Evolutionary conservation across 2,329 filamentous ascomycete genomes (phyloP).

Genomic region (Xylariaceae sp.): DNA sequence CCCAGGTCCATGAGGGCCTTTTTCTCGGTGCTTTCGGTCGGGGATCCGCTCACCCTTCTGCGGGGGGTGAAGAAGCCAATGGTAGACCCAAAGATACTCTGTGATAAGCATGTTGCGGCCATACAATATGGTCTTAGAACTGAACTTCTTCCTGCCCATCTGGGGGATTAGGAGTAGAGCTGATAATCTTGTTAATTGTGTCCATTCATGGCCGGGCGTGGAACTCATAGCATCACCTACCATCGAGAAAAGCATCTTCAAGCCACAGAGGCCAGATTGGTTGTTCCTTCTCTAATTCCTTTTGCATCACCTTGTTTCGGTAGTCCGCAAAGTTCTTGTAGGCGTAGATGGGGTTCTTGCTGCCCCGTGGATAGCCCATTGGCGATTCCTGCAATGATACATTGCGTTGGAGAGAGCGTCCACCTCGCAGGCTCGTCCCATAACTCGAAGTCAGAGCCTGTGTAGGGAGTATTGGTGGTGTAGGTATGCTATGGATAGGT

Average conservation of each 20-base stretch:
- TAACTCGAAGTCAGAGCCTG: constrained; percentile 49
- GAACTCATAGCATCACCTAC: constrained; percentile 35
- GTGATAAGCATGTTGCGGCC: constrained; percentile 68
- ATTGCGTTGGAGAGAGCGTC: constrained; percentile 30
- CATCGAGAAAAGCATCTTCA: constrained; percentile 64
- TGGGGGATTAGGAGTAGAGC: constrained; percentile 61
- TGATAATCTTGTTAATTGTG: constrained; percentile 25
- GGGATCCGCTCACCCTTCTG: constrained; percentile 35
- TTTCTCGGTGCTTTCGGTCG: constrained; percentile 40
- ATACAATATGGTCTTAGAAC: constrained; percentile 58
- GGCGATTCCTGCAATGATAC: constrained; percentile 28
- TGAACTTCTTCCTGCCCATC: constrained; percentile 64
- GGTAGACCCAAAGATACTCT: constrained; percentile 60
- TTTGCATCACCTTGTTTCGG: constrained; percentile 60
- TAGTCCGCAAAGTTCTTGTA: constrained; percentile 63
- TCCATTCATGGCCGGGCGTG: neutral
- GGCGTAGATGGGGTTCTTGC: constrained; percentile 56
- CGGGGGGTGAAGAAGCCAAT: constrained; percentile 40
- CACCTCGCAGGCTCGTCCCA: constrained; percentile 29
- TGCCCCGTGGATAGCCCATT: constrained; percentile 28
- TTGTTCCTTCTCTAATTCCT: constrained; percentile 55
- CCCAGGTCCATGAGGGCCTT: constrained; percentile 19
- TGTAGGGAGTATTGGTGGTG: constrained; percentile 44
- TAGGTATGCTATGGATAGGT: constrained; percentile 35
- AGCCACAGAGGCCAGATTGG: constrained; percentile 59